Evolutionary conservation across 177 flowering plant genomes (phyloP).

Genomic region (Telopea speciosissima): DNA sequence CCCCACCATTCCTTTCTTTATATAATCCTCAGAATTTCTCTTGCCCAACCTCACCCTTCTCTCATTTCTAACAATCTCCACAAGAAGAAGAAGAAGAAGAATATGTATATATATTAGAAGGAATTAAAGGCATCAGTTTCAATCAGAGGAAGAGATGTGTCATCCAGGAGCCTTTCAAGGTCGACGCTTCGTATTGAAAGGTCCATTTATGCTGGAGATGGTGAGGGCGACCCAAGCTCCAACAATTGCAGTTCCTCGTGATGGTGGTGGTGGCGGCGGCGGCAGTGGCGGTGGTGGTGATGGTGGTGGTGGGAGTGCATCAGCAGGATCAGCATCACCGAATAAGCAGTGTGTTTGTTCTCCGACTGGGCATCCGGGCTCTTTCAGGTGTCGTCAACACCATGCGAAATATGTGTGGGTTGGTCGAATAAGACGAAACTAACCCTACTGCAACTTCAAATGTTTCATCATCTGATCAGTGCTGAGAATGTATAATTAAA

Average conservation of each 20-base stretch:
- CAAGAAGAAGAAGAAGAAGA: too few relatives aligned
- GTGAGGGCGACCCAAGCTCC: too few relatives aligned
- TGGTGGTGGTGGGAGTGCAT: too few relatives aligned
- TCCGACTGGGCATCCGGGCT: conserved; percentile 60
- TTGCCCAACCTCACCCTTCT: not conserved
- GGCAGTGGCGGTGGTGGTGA: too few relatives aligned
- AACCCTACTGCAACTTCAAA: too few relatives aligned
- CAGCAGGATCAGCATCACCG: not conserved
- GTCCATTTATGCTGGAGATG: too few relatives aligned
- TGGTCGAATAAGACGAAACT: conserved; percentile 1
- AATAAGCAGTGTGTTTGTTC: conserved; percentile 40
- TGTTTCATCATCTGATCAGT: too few relatives aligned
- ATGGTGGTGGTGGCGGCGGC: too few relatives aligned
- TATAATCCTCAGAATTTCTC: not conserved
- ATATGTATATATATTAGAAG: too few relatives aligned
- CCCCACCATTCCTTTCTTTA: not conserved
- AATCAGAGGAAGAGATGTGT: conserved; percentile 6
- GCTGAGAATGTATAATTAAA: too few relatives aligned
- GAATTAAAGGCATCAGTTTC: too few relatives aligned
- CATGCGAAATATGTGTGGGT: conserved; percentile 45
- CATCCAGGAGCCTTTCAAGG: not conserved
- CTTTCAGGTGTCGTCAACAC: conserved; percentile 58
- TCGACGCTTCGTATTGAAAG: too few relatives aligned
- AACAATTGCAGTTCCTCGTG: not conserved
- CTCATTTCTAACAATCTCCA: not conserved